Evolutionary conservation across 441 rosid genomes (phyloP).

Genomic region (Pelargonium australe): DNA sequence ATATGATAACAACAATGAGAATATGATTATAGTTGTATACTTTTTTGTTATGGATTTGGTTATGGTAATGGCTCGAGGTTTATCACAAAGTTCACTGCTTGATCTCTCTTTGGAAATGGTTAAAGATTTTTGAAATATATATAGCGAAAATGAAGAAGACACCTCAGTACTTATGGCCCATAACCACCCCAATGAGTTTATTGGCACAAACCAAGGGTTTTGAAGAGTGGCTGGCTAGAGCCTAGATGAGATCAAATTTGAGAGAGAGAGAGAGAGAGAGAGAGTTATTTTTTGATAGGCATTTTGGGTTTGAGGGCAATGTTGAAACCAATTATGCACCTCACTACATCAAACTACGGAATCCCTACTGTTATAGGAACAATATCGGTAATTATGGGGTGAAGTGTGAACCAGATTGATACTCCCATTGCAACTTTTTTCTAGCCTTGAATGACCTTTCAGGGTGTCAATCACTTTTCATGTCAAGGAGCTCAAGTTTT

Average conservation of each 20-base stretch:
- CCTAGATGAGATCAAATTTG: no score
- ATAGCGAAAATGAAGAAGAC: no score
- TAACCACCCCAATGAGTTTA: no score
- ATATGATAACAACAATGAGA: not conserved
- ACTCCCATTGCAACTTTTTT: not conserved
- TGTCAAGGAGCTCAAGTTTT: not conserved
- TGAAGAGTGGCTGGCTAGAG: no score
- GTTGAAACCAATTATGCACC: not conserved
- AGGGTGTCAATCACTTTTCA: not conserved
- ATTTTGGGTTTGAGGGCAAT: not conserved
- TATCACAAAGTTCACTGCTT: not conserved
- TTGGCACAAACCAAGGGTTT: no score
- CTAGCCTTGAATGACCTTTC: not conserved
- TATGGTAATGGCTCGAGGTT: not conserved
- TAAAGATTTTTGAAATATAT: no score
- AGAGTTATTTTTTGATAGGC: not conserved
- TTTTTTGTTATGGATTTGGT: constrained; percentile 4
- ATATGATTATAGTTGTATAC: no score
- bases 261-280: not conserved
- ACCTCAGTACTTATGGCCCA: no score
- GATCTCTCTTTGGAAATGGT: constrained; percentile 1
- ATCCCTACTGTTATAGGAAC: not conserved
- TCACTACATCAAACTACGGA: not conserved
- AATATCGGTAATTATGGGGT: not conserved
- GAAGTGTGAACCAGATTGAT: not conserved